These are phyloP conservation scores for Neoboletus magnificus DNA, from an alignment of 768 basidiomycete genomes.

Conservation along the genomic window DNA sequence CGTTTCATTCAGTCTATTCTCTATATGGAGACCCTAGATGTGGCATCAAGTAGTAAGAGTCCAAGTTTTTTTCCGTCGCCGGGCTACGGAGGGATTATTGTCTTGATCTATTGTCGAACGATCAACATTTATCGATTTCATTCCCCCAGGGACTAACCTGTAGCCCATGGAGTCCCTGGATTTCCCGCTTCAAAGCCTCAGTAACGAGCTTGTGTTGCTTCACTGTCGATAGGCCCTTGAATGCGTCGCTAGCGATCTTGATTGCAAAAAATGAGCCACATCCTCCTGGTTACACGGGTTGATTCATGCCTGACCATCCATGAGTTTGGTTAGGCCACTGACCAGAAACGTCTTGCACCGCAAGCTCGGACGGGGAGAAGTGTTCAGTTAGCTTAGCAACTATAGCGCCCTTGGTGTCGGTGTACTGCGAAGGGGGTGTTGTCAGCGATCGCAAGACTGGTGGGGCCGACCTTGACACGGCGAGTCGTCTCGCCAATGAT, in stretches of 20 bases:
- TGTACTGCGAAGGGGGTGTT: slow-evolving; percentile 22
- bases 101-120: slow-evolving; percentile 39
- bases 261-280: slow-evolving; percentile 98
- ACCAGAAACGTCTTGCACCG: slow-evolving; percentile 97
- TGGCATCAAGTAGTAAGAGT: background rate
- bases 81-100: slow-evolving; percentile 30
- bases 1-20: slow-evolving; percentile 1
- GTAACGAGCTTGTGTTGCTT: slow-evolving; percentile 95
- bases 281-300: slow-evolving; percentile 56
- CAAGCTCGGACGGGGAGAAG: slow-evolving; percentile 77
- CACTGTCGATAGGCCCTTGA: slow-evolving; percentile 81
- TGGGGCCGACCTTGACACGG: slow-evolving; percentile 14
- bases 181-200: slow-evolving; percentile 81
- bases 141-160: slow-evolving; percentile 56
- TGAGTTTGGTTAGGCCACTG: slow-evolving; percentile 18
- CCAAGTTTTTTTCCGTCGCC: background rate
- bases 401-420: slow-evolving; percentile 52
- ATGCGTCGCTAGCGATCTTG: slow-evolving; percentile 75
- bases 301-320: background rate
- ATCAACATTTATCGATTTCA: slow-evolving; percentile 2
- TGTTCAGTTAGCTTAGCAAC: slow-evolving; percentile 64
- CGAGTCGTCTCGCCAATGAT: slow-evolving; percentile 35
- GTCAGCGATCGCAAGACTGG: slow-evolving; percentile 31
- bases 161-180: slow-evolving; percentile 87
- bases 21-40: slow-evolving; percentile 8